Evolutionary conservation across 2,329 filamentous ascomycete species (phyloP).

Genomic region (Grosmannia huntii): DNA sequence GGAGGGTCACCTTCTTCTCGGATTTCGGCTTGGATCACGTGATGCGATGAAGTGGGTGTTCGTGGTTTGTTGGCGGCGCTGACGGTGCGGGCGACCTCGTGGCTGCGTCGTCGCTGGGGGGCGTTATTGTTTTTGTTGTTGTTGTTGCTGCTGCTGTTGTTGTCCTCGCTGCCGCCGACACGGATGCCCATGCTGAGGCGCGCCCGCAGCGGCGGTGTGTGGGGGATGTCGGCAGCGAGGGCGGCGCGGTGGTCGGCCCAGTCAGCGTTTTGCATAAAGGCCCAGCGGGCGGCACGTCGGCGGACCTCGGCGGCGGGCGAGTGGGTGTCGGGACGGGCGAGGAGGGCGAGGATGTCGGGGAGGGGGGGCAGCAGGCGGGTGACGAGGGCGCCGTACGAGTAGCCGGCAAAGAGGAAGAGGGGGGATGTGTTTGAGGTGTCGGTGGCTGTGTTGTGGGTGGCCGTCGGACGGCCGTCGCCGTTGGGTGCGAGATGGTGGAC

Average conservation of each 20-base stretch:
- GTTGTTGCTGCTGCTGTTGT: not conserved
- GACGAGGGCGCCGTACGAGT: conserved; percentile 84
- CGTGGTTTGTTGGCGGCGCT: not conserved
- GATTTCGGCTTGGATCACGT: no score
- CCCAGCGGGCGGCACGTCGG: conserved; percentile 54
- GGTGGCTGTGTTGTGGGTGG: no score
- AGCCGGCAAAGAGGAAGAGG: conserved; percentile 52
- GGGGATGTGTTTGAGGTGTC: no score
- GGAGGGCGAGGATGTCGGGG: conserved; percentile 44
- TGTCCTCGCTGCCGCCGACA: conserved; percentile 35
- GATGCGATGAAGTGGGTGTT: no score
- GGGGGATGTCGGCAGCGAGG: conserved; percentile 6
- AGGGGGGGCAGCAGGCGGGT: conserved; percentile 58
- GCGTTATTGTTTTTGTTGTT: conserved; percentile 6
- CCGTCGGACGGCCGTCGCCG: conserved; percentile 3
- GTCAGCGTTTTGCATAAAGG: conserved; percentile 44
- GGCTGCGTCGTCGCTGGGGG: conserved; percentile 8
- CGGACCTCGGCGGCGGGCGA: conserved; percentile 57
- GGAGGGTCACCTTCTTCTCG: no score
- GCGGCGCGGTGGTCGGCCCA: conserved; percentile 23
- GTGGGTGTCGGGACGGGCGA: conserved; percentile 37
- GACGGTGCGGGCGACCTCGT: conserved; percentile 1
- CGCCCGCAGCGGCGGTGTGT: conserved; percentile 6
- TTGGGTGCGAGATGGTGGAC: conserved; percentile 43
- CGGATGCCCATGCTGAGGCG: conserved; percentile 25